These are phyloP conservation scores for Vaccinium myrtillus DNA, from an alignment of 148 eudicot species.

Conservation along the genomic window DNA sequence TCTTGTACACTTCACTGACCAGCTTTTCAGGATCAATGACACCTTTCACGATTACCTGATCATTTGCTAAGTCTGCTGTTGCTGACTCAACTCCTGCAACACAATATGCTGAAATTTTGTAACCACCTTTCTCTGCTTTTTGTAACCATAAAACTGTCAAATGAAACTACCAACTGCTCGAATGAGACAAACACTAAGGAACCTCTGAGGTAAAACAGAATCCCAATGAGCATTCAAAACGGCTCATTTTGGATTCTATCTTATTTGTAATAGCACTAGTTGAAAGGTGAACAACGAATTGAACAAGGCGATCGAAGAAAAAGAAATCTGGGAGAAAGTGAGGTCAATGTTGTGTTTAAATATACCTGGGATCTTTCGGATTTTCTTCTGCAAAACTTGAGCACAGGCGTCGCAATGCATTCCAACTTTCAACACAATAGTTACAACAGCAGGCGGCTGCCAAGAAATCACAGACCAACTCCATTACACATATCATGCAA, in stretches of 20 bases:
- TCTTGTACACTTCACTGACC: constrained; percentile 49
- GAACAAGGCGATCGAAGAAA: neutral
- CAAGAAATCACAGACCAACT: neutral
- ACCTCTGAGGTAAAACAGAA: neutral
- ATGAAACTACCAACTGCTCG: neutral
- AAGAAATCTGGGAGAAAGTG: neutral
- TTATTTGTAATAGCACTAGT: neutral
- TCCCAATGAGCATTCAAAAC: neutral
- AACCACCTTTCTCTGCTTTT: neutral
- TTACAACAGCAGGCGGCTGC: constrained; percentile 54
- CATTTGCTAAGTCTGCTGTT: constrained; percentile 50
- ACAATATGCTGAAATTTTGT: neutral
- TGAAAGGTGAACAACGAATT: neutral
- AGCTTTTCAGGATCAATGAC: constrained; percentile 44
- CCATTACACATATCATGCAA: neutral
- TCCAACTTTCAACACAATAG: constrained; percentile 44
- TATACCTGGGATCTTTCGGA: constrained; percentile 53
- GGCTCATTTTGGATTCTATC: neutral
- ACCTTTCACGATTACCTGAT: constrained; percentile 53
- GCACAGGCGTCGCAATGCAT: constrained; percentile 82
- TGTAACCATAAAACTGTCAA: neutral
- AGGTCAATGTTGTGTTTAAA: neutral
- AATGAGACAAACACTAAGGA: neutral
- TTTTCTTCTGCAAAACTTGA: constrained; percentile 50
- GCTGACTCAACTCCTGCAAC: constrained; percentile 64